Conservation (phyloP, 1,284 basidiomycete genomes). For the Boletus mariae region DNA sequence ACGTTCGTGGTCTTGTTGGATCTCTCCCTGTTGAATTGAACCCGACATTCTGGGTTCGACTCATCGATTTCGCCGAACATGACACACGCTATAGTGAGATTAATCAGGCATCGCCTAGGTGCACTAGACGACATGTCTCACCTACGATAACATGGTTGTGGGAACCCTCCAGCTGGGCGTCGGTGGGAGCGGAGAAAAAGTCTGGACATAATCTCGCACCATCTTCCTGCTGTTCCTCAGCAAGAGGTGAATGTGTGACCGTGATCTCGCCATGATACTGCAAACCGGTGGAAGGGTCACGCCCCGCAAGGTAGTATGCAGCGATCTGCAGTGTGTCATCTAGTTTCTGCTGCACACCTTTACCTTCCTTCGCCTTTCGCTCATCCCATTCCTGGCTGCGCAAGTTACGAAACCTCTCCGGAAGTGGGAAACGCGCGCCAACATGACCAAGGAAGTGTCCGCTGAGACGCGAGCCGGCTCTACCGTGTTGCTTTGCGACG, state of each 20-base stretch:
- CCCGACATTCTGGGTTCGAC: neutral
- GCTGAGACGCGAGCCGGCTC: conserved; percentile 7
- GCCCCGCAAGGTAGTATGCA: conserved; percentile 7
- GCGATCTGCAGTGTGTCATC: conserved; percentile 1
- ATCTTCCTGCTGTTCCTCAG: conserved; percentile 1
- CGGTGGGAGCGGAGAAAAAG: conserved; percentile 5
- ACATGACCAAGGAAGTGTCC: conserved; percentile 10
- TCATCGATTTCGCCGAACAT: conserved; percentile 10
- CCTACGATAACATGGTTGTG: conserved; percentile 3
- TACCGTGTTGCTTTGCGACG: conserved; percentile 7
- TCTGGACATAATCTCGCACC: conserved; percentile 7
- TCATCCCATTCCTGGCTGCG: neutral
- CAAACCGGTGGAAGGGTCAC: neutral
- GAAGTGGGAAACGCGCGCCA: conserved; percentile 7
- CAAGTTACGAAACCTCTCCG: neutral
- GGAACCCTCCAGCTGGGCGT: conserved; percentile 4
- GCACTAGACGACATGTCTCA: neutral
- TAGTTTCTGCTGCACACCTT: neutral
- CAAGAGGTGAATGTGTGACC: neutral
- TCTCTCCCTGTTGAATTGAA: neutral
- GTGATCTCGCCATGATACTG: conserved; percentile 10
- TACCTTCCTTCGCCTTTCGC: neutral
- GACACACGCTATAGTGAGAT: conserved; percentile 3
- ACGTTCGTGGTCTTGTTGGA: conserved; percentile 6
- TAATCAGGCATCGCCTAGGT: neutral